Percentiles rank a stretch among this genome's conserved stretches.
Conservation (phyloP, 2,329 filamentous ascomycete genomes). For the Epichloe sp. region DNA sequence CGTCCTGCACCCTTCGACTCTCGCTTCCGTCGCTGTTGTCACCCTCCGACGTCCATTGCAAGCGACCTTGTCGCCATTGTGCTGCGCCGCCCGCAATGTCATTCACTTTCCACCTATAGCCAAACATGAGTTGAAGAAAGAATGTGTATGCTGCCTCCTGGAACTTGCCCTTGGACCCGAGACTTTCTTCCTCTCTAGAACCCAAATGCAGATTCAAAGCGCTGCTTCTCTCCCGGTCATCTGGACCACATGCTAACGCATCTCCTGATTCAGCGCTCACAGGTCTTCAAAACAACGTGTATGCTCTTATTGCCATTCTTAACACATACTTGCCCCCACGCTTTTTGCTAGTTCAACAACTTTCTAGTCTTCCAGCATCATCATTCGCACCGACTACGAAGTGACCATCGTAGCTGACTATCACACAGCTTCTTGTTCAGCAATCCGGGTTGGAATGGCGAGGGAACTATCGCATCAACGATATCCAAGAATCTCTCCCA, state of each 20-base stretch:
- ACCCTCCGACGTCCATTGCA: background rate
- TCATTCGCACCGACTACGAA: background rate
- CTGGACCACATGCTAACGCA: constrained; percentile 3
- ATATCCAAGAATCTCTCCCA: constrained; percentile 45
- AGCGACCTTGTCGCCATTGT: constrained; percentile 12
- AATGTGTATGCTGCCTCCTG: constrained; percentile 25
- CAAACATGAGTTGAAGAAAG: constrained; percentile 28
- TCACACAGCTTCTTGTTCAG: constrained; percentile 41
- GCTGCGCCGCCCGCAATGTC: constrained; percentile 19
- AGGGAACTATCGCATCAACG: constrained; percentile 36
- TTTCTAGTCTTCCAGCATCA: background rate
- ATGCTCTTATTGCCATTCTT: constrained; percentile 15
- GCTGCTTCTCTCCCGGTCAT: constrained; percentile 3
- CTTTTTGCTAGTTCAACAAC: background rate
- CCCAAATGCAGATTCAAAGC: background rate
- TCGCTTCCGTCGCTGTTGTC: background rate
- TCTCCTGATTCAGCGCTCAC: constrained; percentile 26
- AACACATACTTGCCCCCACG: background rate
- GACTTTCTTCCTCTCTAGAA: background rate
- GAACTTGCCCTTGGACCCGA: background rate
- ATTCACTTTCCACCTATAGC: constrained; percentile 19
- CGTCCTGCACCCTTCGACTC: background rate
- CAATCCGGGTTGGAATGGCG: constrained; percentile 41
- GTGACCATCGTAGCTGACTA: constrained; percentile 4
- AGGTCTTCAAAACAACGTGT: constrained; percentile 38